A percentile compares a stretch with the other conserved stretches of the same genome.
phyloP scores from a whole-genome alignment of 176 grass and related monocot species.

The Musa schizocarpa region DNA sequence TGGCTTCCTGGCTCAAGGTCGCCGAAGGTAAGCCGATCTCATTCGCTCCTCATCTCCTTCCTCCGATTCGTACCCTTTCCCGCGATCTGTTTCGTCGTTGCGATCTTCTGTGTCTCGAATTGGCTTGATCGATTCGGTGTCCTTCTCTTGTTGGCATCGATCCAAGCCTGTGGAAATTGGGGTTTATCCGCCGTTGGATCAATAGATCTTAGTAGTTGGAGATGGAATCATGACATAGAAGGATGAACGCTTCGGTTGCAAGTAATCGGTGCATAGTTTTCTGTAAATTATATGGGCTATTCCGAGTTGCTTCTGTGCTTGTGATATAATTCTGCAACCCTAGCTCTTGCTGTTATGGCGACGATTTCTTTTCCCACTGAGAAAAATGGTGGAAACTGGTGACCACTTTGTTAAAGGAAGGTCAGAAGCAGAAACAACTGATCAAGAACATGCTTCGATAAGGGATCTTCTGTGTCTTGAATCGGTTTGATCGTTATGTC shows the following conservation, averaged over 20 bases:
- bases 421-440: no score
- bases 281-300: no score
- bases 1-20: slow-evolving; percentile 99
- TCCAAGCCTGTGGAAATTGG: background rate
- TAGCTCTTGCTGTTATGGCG: no score
- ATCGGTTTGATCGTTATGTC: background rate
- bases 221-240: no score
- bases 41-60: background rate
- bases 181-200: background rate
- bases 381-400: no score
- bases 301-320: no score
- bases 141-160: background rate
- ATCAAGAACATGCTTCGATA: no score
- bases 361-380: no score
- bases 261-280: no score
- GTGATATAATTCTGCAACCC: no score
- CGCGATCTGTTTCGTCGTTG: background rate
- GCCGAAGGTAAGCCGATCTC: slow-evolving; percentile 77
- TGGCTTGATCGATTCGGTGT: background rate
- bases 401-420: no score
- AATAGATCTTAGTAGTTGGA: background rate
- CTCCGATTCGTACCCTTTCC: slow-evolving; percentile 21
- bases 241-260: no score
- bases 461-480: background rate
- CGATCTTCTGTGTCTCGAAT: background rate